Percentiles rank a stretch among this genome's conserved stretches.
Conservation (phyloP, 768 basidiomycete species). For the Lactarius psammicola region DNA sequence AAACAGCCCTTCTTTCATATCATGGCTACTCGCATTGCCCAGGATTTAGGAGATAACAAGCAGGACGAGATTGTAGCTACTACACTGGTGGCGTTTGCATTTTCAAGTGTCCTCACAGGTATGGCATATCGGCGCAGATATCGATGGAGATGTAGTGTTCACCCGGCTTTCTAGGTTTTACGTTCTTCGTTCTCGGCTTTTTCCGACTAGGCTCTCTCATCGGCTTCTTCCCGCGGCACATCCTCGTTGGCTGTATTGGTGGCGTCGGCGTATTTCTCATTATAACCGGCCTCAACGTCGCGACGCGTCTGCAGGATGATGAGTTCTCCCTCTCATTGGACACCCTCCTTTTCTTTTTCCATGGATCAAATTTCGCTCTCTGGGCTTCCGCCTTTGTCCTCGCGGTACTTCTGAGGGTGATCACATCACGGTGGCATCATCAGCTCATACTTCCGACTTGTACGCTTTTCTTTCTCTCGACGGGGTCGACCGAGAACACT, state of each 20-base stretch:
- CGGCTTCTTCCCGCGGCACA: constrained; percentile 95
- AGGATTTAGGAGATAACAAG: constrained; percentile 66
- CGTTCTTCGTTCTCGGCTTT: constrained; percentile 84
- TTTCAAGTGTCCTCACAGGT: constrained; percentile 89
- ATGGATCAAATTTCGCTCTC: constrained; percentile 58
- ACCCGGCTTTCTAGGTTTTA: constrained; percentile 47
- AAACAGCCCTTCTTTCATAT: constrained; percentile 94
- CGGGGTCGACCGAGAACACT: neutral
- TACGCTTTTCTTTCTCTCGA: constrained; percentile 42
- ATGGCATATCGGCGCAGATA: constrained; percentile 24
- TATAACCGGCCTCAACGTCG: constrained; percentile 84
- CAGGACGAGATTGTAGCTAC: constrained; percentile 81
- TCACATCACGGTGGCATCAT: constrained; percentile 79
- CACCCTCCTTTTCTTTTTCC: constrained; percentile 67
- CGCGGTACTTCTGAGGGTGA: constrained; percentile 72
- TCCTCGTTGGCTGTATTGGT: constrained; percentile 94
- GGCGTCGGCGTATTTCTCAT: constrained; percentile 95
- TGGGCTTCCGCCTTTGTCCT: constrained; percentile 81
- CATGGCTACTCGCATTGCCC: constrained; percentile 72
- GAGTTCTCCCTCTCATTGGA: constrained; percentile 66
- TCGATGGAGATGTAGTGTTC: constrained; percentile 12
- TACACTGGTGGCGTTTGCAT: constrained; percentile 82
- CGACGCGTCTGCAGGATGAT: constrained; percentile 77
- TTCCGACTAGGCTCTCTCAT: constrained; percentile 82
- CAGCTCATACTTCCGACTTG: constrained; percentile 90